Conservation (phyloP, 2,329 filamentous ascomycete species). For the Aplosporella prunicola region DNA sequence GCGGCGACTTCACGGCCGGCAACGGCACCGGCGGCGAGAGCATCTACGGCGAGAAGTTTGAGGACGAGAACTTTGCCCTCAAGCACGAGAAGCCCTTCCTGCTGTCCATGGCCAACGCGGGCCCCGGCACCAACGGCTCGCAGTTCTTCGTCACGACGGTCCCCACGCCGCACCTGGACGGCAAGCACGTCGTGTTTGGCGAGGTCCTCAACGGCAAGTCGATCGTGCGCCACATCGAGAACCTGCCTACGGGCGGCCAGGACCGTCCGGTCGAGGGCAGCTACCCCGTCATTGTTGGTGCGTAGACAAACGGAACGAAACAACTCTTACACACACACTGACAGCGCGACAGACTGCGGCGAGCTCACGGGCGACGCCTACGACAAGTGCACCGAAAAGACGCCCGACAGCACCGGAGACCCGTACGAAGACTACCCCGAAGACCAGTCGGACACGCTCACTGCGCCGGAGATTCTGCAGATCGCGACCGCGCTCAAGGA, state of each 20-base stretch:
- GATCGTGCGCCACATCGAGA: slow-evolving; percentile 81
- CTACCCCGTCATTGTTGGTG: slow-evolving; percentile 52
- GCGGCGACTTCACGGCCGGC: slow-evolving; percentile 90
- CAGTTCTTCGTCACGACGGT: slow-evolving; percentile 99
- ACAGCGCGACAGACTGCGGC: slow-evolving; percentile 71
- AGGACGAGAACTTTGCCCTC: slow-evolving; percentile 87
- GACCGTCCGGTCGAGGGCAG: slow-evolving; percentile 67
- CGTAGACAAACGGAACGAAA: too few relatives aligned
- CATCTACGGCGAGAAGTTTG: slow-evolving; percentile 96
- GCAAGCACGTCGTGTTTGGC: slow-evolving; percentile 96
- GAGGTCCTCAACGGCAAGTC: slow-evolving; percentile 91
- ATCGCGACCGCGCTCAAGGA: slow-evolving; percentile 82
- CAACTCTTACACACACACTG: background rate
- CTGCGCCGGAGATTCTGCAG: slow-evolving; percentile 59
- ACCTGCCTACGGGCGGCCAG: slow-evolving; percentile 59
- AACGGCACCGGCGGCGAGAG: slow-evolving; percentile 95
- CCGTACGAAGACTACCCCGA: slow-evolving; percentile 93
- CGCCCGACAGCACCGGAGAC: slow-evolving; percentile 74
- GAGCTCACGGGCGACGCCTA: slow-evolving; percentile 68
- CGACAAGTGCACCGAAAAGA: slow-evolving; percentile 55
- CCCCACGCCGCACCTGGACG: slow-evolving; percentile 85
- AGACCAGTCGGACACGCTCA: slow-evolving; percentile 60
- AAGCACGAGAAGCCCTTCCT: slow-evolving; percentile 92
- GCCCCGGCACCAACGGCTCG: slow-evolving; percentile 88
- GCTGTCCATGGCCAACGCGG: slow-evolving; percentile 96